Evolutionary conservation across 805 yeast genomes (phyloP), one percentile per base, ranked within the genome.

Genomic region (Pichia deserticola): DNA sequence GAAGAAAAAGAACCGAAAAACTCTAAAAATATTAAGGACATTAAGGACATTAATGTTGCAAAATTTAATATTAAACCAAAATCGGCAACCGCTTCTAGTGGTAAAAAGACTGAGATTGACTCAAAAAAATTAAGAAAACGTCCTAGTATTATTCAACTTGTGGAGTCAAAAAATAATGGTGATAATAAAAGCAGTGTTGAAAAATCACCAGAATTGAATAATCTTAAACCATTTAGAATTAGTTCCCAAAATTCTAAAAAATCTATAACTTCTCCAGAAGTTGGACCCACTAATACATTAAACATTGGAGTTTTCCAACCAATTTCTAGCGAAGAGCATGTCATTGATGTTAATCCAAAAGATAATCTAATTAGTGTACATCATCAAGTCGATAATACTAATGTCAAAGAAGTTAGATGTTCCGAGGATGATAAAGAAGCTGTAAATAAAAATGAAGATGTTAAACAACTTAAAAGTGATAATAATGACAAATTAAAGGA

Each of bases 191-290:
- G 20, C 3, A 20, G 20, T 20, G 3, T 20, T 20, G 20, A 20
- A 20, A 13, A 35, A n/a, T 2, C 28, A 25, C 34, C 45, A 34
- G 25, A 15, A 4, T 36, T 28, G 20, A n/a, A 42, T 7, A 5
- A 52, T n/a, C 36, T 53, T 11, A 52, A 44, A 30, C 40, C 51
- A 28, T 55, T 55, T 32, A 48, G 57, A 30, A 52, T 52, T 5
- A 42, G 32, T 29, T 45, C 50, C 5, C 13, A 43, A 10, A 37
- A 30, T 33, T 34, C 46, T 9, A 43, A 33, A 25, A 48, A 39
- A 27, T 11, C 39, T 5, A 8, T 35, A 3, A 9, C 34, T 9
- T 30, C 32, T 7, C 32, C 32, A 7, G 32, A 30, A 30, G 4
- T 6, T 30, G 32, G 20, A 20, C 20, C 20, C 3, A 20, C 20